Evolutionary conservation across 2,329 filamentous ascomycete genomes (phyloP).

Genomic region (Ophiocordyceps polyrhachis-furcata): DNA sequence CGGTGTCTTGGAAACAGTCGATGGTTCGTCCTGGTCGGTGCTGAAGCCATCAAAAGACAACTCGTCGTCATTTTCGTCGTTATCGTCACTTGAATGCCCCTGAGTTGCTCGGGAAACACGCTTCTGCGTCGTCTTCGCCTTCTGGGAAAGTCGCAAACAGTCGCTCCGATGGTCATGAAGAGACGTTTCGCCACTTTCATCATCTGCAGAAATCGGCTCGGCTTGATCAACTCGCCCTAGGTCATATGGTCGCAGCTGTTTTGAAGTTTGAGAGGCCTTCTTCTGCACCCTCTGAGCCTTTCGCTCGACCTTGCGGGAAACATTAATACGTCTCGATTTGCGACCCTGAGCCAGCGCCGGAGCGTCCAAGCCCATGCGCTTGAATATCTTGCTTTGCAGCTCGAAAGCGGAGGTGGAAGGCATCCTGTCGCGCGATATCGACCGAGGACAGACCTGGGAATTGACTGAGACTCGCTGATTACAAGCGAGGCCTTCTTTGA

Average conservation of each 20-base stretch:
- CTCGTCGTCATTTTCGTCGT: neutral
- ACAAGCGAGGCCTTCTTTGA: neutral
- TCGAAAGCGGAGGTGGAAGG: neutral
- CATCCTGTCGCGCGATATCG: neutral
- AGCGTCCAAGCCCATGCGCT: neutral
- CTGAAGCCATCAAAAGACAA: slow-evolving; percentile 6
- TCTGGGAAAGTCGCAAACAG: no score
- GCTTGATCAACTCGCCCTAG: neutral
- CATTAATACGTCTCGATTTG: neutral
- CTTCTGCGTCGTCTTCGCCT: no score
- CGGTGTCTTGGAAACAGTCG: slow-evolving; percentile 11
- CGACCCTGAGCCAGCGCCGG: neutral
- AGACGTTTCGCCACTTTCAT: slow-evolving; percentile 2
- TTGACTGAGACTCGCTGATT: neutral
- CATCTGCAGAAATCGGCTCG: neutral
- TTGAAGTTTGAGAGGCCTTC: slow-evolving; percentile 22
- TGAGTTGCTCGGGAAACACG: no score
- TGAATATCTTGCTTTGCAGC: neutral
- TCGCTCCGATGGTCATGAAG: neutral
- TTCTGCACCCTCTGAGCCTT: slow-evolving; percentile 46
- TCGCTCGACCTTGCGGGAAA: slow-evolving; percentile 42
- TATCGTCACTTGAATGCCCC: neutral
- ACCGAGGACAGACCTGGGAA: neutral
- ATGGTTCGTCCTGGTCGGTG: slow-evolving; percentile 6
- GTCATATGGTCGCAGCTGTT: neutral